Evolutionary conservation across 306 rosid genomes (phyloP), one percentile per base, ranked within the genome.

Genomic region (Medicago lupulina): DNA sequence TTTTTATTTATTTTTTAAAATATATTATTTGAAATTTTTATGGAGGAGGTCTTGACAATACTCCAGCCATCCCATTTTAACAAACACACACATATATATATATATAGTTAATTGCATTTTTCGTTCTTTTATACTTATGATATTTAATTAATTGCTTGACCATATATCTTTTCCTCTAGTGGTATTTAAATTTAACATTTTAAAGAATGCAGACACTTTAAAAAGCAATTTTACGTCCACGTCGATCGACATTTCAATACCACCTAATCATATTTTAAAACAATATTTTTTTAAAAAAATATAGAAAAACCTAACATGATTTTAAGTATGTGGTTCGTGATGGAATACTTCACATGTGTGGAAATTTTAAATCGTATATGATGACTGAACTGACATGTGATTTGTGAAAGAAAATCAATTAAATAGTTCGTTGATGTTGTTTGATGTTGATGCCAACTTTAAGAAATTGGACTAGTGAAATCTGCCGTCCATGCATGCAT

Each of bases 381-480:
- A 63, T 7, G 23, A 25, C 68, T 63, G 68, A 36, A 63, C 46
- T 63, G 46, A 31, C 14, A n/a, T 36, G 8, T 63, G 68, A 63
- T 63, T 3, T 36, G 7, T 36, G 68, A 63, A 63, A 63, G 68
- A 63, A 63, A 63, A 63, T 3, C 15, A 63, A n/a, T 63, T 63
- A n/a, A 63, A 63, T 63, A 63, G 1, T 36, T 5, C 3, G 44
- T 36, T 63, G 25, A 63, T 63, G 14, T 7, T 36, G 68, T 62
- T 63, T 63, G 47, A 63, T n/a, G 46, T 63, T 63, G 68, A 63
- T 63, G 68, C 23, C 47, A 63, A 63, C 67, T 61, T 61, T 63
- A 63, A 63, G 8, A 19, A 63, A 36, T 36, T 34, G 46, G 47
- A 36, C 47, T 14, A n/a, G 46, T 63, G 68, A 63, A 63, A 36